Evolutionary conservation across 306 rosid genomes (phyloP), one percentile per base, ranked within the genome.

Genomic region (Inga laurina): DNA sequence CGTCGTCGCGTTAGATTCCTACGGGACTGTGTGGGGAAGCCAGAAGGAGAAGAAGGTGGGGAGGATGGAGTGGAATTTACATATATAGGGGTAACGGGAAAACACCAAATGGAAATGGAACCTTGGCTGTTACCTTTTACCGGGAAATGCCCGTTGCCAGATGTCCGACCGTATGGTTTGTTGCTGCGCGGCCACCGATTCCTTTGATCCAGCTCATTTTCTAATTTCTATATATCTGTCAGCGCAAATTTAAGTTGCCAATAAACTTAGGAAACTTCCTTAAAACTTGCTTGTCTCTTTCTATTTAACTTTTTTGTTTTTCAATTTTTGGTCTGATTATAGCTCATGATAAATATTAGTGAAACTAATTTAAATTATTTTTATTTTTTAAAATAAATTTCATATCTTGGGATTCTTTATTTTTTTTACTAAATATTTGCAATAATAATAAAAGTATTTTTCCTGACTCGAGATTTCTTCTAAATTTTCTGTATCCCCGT

Each of bases 81-180:
- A n/a, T 66, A 19, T 69, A 19, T 4, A 41, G 18, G 7, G 19
- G 74, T 30, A 81, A 81, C 86, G 76, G 39, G 21, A 37, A 21
- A 24, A n/a, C 19, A 11, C 16, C 34, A 10, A 39, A 39, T 10
- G 51, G 74, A 43, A 56, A 56, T n/a, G 68, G 68, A 12, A 62
- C 37, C 16, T 27, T n/a, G 1, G 84, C 35, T 51, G 43, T 30
- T 30, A 13, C 48, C 44, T 21, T 18, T 65, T 32, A 76, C 85
- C 70, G 24, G 74, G 79, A 80, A 68, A 41, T 75, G 44, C 56
- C 57, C n/a, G 41, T 79, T 32, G 77, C 81, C 77, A 65, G 39
- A 49, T 35, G 19, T 19, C 30, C 22, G 1, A 1, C 30, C 21
- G 1, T 21, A 6, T 30, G 5, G 1, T 11, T 27, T 64, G 21